Conservation (phyloP, 2,329 filamentous ascomycete species). For the Penicillium sp. region DNA sequence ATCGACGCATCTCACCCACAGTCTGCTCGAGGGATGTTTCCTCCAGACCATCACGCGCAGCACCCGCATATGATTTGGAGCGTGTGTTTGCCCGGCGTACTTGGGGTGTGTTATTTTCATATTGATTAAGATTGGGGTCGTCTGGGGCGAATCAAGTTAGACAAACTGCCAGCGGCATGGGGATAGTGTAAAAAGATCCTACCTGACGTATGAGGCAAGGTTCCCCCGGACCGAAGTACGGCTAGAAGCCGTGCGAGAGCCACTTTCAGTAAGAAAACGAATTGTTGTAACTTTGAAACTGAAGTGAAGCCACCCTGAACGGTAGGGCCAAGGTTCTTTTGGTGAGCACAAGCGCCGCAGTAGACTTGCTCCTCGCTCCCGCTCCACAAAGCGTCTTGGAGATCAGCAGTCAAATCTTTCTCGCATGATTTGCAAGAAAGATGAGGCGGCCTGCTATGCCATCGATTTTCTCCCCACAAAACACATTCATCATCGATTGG, state of each 20-base stretch:
- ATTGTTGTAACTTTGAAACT: slow-evolving; percentile 87
- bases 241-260: slow-evolving; percentile 85
- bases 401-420: slow-evolving; percentile 66
- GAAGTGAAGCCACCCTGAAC: slow-evolving; percentile 64
- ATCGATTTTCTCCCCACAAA: slow-evolving; percentile 69
- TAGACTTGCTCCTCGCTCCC: slow-evolving; percentile 66
- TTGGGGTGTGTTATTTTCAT: slow-evolving; percentile 59
- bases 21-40: slow-evolving; percentile 87
- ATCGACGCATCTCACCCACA: slow-evolving; percentile 86
- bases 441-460: slow-evolving; percentile 72
- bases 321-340: slow-evolving; percentile 54
- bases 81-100: slow-evolving; percentile 63
- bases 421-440: slow-evolving; percentile 69
- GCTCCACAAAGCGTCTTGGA: slow-evolving; percentile 71
- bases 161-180: slow-evolving; percentile 4
- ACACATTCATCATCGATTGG: slow-evolving; percentile 95
- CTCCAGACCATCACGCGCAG: slow-evolving; percentile 58
- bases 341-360: slow-evolving; percentile 64
- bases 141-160: slow-evolving; percentile 47
- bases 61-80: slow-evolving; percentile 71
- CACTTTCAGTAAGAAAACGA: slow-evolving; percentile 87
- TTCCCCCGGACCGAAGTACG: slow-evolving; percentile 79
- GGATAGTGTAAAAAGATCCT: slow-evolving; percentile 29
- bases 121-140: slow-evolving; percentile 66
- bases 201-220: slow-evolving; percentile 70